Evolutionary conservation across 306 rosid species (phyloP), one percentile per base, ranked within the genome.

Genomic region (Abrus precatorius): DNA sequence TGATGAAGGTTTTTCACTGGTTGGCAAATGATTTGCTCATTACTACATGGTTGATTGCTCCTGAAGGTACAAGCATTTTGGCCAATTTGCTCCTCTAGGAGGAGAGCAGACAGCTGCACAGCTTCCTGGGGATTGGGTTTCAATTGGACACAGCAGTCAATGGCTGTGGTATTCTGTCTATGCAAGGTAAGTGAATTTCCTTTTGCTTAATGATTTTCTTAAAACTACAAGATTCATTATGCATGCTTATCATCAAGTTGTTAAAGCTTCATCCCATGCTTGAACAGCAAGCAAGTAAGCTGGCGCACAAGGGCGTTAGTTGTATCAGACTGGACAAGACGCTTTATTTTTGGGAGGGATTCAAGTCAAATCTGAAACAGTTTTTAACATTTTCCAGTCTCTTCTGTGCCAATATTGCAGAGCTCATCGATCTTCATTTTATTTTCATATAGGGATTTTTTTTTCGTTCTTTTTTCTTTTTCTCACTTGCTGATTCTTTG

Each of bases 21-120:
- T 66, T 76, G 55, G 32, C 43, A 38, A 40, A 34, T 57, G 45
- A 49, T 65, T 66, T 32, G 29, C 71, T 74, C 34, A 62, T 76
- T 34, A 70, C 29, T 53, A 38, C 60, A 36, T 83, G 80, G 56
- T 47, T 80, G 60, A 14, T 70, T 69, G 75, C 78, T 86, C 49
- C 57, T 85, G 57, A 65, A 95, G 99, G 94, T 95, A 95, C 86
- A 95, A 88, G 83, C 99, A 93, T 91, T 89, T 95, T 7, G 99
- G 99, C 70, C 99, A 95, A 80, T 95, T 95, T 7, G 99, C 99
- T 72, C 99, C 99, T 43, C 77, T 95, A 67, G 99, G 99, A 55
- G 99, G 99, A 75, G 99, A 95, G 78, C 94, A 95, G 84, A 85
- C 99, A 76, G 99, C 99, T 29, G 99, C 99, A 27, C 99, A 95